A percentile compares a stretch with the other conserved stretches of the same genome.
Evolutionary conservation across 2,329 filamentous ascomycete species (phyloP).

Genomic region (Aureobasidium sp.): DNA sequence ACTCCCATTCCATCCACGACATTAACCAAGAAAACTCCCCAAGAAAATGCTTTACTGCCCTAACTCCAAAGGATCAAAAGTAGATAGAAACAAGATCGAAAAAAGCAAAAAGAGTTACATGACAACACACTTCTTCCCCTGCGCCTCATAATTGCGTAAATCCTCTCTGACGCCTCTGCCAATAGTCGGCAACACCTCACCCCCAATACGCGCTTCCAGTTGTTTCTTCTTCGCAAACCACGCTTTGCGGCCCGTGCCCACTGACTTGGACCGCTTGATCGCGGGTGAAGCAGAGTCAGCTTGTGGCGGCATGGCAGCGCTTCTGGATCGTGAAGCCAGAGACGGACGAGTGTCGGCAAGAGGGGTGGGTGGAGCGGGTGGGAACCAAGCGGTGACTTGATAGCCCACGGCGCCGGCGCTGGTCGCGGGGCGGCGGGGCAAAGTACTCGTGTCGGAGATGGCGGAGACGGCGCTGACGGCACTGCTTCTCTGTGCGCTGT

Average conservation of each 20-base stretch:
- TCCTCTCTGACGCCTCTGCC: conserved; percentile 14
- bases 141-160: conserved; percentile 8
- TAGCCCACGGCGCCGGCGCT: conserved; percentile 20
- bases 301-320: too few relatives aligned
- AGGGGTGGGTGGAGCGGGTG: not conserved
- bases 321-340: conserved; percentile 24
- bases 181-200: not conserved
- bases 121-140: conserved; percentile 19
- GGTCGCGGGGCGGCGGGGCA: not conserved
- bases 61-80: too few relatives aligned
- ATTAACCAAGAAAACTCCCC: too few relatives aligned
- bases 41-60: too few relatives aligned
- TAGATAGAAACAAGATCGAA: too few relatives aligned
- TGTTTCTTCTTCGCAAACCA: conserved; percentile 14
- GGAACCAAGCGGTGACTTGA: conserved; percentile 2
- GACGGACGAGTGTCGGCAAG: not conserved
- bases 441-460: not conserved
- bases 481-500: not conserved
- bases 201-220: not conserved
- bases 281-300: too few relatives aligned
- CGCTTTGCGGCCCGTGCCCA: not conserved
- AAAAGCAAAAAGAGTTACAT: conserved; percentile 9
- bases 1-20: too few relatives aligned
- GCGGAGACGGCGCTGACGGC: not conserved
- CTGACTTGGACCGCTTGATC: not conserved